phyloP scores from a whole-genome alignment of 768 basidiomycete species.

The Leccinellum albellum region DNA sequence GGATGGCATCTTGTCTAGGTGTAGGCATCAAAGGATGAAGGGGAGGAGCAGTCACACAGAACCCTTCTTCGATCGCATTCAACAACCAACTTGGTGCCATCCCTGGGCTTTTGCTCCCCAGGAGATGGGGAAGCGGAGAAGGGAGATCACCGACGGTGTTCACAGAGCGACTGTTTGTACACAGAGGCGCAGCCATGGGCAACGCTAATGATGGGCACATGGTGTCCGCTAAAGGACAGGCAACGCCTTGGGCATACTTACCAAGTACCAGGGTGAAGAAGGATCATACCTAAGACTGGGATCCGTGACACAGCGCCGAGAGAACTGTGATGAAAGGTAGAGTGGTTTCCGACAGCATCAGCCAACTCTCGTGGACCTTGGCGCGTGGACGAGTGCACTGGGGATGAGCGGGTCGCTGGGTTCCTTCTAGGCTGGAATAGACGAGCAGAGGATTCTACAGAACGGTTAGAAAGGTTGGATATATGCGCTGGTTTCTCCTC shows the following conservation, averaged over 20 bases:
- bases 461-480: background rate
- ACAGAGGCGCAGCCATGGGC: background rate
- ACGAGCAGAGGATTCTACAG: background rate
- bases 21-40: background rate
- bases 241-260: constrained; percentile 7
- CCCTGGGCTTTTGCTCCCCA: background rate
- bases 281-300: constrained; percentile 14
- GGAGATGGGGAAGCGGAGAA: background rate
- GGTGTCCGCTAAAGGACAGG: constrained; percentile 4
- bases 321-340: constrained; percentile 4
- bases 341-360: background rate
- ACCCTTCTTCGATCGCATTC: constrained; percentile 2
- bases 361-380: background rate
- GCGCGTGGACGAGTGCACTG: background rate
- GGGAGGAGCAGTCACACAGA: background rate
- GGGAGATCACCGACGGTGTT: background rate
- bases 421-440: background rate
- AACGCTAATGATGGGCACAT: background rate
- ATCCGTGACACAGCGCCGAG: constrained; percentile 1
- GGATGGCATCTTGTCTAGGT: background rate
- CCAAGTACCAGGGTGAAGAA: background rate
- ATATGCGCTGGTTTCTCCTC: constrained; percentile 13
- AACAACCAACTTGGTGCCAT: constrained; percentile 5
- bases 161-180: background rate
- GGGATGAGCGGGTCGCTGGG: constrained; percentile 3